These are phyloP conservation scores for Cucumis melo DNA, from an alignment of 306 rosid species.

Conservation along the genomic window DNA sequence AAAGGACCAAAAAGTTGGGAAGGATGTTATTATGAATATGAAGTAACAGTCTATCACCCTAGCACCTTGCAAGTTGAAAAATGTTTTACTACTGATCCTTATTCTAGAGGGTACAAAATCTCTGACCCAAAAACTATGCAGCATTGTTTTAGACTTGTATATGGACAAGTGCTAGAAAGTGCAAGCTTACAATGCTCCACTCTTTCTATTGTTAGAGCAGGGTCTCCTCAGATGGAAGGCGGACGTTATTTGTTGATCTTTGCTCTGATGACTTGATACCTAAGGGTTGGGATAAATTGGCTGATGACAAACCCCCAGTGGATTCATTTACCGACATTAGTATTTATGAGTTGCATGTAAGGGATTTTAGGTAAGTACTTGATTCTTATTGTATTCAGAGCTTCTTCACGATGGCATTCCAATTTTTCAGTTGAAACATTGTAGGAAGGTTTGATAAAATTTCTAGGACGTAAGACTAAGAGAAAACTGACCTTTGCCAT, in stretches of 20 bases:
- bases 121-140: slow-evolving; percentile 7
- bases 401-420: slow-evolving; percentile 3
- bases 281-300: slow-evolving; percentile 66
- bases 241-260: slow-evolving; percentile 55
- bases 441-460: not conserved
- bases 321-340: slow-evolving; percentile 69
- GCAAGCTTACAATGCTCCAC: not conserved
- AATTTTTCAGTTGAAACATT: not conserved
- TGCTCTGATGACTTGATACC: slow-evolving; percentile 52
- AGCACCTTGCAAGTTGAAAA: slow-evolving; percentile 63
- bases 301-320: slow-evolving; percentile 49
- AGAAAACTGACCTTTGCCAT: not conserved
- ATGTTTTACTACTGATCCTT: slow-evolving; percentile 81
- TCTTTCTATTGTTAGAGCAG: slow-evolving; percentile 34
- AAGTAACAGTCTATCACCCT: slow-evolving; percentile 75
- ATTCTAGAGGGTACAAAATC: slow-evolving; percentile 81
- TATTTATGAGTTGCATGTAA: slow-evolving; percentile 75
- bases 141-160: not conserved
- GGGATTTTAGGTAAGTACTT: slow-evolving; percentile 71
- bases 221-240: slow-evolving; percentile 61
- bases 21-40: slow-evolving; percentile 78
- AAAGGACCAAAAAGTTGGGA: slow-evolving; percentile 75
- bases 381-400: not conserved
- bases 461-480: not conserved
- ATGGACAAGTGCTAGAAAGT: not conserved